Evolutionary conservation across 805 yeast genomes (phyloP).

Genomic region (Yamadazyma paraphyllophila): DNA sequence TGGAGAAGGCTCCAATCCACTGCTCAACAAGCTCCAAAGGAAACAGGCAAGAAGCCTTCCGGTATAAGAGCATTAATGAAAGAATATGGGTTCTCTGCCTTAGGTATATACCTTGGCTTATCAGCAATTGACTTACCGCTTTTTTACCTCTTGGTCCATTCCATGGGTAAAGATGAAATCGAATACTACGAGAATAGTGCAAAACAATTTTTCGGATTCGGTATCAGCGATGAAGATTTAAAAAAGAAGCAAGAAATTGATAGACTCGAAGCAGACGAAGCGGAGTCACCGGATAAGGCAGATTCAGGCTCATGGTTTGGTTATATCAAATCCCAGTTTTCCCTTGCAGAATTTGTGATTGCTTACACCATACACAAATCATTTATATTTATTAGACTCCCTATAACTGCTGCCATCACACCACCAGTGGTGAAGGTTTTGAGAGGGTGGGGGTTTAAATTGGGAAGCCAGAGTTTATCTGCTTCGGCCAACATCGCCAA

Average conservation of each 20-base stretch:
- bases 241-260: slow-evolving; percentile 33
- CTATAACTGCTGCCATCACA: slow-evolving; percentile 88
- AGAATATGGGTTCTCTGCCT: slow-evolving; percentile 88
- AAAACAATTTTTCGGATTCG: slow-evolving; percentile 63
- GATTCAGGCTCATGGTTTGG: slow-evolving; percentile 7
- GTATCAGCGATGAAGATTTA: slow-evolving; percentile 46
- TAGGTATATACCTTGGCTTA: slow-evolving; percentile 79
- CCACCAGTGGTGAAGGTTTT: slow-evolving; percentile 70
- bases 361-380: slow-evolving; percentile 95
- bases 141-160: slow-evolving; percentile 79
- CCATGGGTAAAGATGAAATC: slow-evolving; percentile 81
- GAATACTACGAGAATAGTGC: slow-evolving; percentile 60
- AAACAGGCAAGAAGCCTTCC: slow-evolving; percentile 27
- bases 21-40: slow-evolving; percentile 3
- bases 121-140: slow-evolving; percentile 77
- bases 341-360: slow-evolving; percentile 77
- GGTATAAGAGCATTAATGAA: slow-evolving; percentile 67
- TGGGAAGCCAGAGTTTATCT: slow-evolving; percentile 52
- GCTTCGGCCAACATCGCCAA: slow-evolving; percentile 37
- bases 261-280: slow-evolving; percentile 23
- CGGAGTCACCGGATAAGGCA: slow-evolving; percentile 16
- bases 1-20: slow-evolving; percentile 17
- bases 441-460: slow-evolving; percentile 75
- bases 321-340: slow-evolving; percentile 38
- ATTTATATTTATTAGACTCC: slow-evolving; percentile 77